These are phyloP conservation scores for Pseudohalonectria lignicola DNA, from an alignment of 2,329 filamentous ascomycete genomes.

Conservation along the genomic window DNA sequence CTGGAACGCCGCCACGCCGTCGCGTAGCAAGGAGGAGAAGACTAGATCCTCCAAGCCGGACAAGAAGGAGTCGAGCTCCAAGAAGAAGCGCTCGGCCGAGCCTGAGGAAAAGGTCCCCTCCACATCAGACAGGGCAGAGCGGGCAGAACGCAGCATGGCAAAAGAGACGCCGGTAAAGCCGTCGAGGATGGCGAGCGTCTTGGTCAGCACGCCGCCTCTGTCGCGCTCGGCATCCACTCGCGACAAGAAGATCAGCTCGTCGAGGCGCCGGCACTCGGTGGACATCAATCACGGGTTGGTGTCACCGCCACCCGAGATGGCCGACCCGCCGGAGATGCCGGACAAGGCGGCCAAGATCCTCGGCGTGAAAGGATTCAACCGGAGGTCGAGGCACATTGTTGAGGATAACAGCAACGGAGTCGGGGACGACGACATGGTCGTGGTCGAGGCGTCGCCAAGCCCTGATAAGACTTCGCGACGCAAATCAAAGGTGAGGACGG, in stretches of 20 bases:
- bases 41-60: conserved; percentile 50
- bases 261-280: conserved; percentile 57
- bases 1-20: conserved; percentile 48
- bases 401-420: too few relatives aligned
- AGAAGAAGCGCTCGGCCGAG: conserved; percentile 40
- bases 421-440: conserved; percentile 35
- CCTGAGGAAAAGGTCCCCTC: too few relatives aligned
- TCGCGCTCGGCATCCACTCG: conserved; percentile 60
- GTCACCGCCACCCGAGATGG: conserved; percentile 65
- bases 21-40: conserved; percentile 38
- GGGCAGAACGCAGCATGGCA: conserved; percentile 22
- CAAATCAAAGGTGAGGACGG: conserved; percentile 29
- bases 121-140: conserved; percentile 58
- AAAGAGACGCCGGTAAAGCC: conserved; percentile 38
- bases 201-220: conserved; percentile 56
- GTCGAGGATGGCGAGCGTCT: conserved; percentile 51
- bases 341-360: conserved; percentile 73
- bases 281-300: conserved; percentile 54
- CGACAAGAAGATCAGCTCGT: conserved; percentile 46
- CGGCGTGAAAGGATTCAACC: conserved; percentile 37
- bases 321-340: conserved; percentile 50
- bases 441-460: conserved; percentile 30
- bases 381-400: too few relatives aligned
- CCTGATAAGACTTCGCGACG: conserved; percentile 35
- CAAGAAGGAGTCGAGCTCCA: conserved; percentile 31